Base-by-base conservation (phyloP, 1,139 yeast genomes). In the Yamadazyma friedrichii region DNA sequence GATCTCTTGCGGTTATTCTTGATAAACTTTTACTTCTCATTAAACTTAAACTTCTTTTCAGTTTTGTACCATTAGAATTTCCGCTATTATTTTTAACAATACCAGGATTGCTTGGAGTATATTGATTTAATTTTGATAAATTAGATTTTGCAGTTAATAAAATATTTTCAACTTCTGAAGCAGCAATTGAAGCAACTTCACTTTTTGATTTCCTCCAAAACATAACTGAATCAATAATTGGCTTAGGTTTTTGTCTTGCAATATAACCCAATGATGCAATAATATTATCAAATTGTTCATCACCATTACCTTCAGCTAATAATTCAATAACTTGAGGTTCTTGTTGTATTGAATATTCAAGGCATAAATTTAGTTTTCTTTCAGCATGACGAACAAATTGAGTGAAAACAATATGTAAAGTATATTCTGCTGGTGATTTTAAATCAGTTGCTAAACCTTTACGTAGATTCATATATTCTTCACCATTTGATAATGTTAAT, bases 221-320 rank as follows among this genome's bases (percentile, higher is more conserved):
- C 98, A 94, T 91, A 44, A 93, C 96, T 16, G 96, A 88, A 59
- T 94, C 98, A 35, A 94, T 91, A 3, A 94, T 97, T 0, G 97
- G 96, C 55, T 89, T 91, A 0, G 98, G 98, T 52, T 89, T 88
- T 29, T 84, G 74, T 43, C 89, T 74, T 1, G 98, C 95, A 31
- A 93, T 87, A 58, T 87, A 88, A 2, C 98, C 98, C 46, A 93
- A 68, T 0, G 96, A 84, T 9, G 81, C 80, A 22, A 94, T 80
- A 42, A 89, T 85, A 53, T 85, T 81, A 62, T 93, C 98, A 58
- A 93, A 91, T 24, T 78, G 80, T 0, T 85, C 82, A 56, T 93
- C 98, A 0, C 80, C 82, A 30, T 41, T 50, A 0, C 97, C 98
- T 53, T 85, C 94, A 0, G 93, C 87, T 12, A 94, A 65, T n/a